Evolutionary conservation across 1,139 yeast species (phyloP).

Genomic region (Suhomyces atakaporum): DNA sequence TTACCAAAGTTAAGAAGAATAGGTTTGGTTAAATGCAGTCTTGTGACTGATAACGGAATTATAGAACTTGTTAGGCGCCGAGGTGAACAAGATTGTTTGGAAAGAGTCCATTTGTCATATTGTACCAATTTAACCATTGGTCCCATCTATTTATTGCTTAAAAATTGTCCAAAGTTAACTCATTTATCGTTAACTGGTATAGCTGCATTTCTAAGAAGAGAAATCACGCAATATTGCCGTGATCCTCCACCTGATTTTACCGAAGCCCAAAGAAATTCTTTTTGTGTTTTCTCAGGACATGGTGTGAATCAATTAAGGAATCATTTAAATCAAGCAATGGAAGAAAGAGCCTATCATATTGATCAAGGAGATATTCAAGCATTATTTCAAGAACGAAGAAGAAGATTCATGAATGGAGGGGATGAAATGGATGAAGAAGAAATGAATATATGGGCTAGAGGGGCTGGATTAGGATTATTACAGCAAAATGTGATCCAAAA

Average conservation of each 20-base stretch:
- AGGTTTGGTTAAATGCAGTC: conserved; percentile 88
- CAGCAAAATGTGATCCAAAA: conserved; percentile 19
- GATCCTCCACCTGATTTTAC: conserved; percentile 95
- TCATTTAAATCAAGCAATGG: conserved; percentile 53
- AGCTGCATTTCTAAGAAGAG: conserved; percentile 80
- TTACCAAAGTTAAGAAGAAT: conserved; percentile 84
- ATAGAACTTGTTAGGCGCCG: conserved; percentile 73
- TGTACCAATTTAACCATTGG: conserved; percentile 79
- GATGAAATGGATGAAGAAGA: conserved; percentile 25
- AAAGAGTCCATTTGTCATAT: conserved; percentile 90
- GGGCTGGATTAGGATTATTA: conserved; percentile 37
- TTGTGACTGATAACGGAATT: conserved; percentile 86
- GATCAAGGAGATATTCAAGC: conserved; percentile 44
- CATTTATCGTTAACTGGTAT: conserved; percentile 91
- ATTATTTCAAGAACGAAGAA: conserved; percentile 35
- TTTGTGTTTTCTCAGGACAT: conserved; percentile 91
- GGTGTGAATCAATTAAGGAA: conserved; percentile 78
- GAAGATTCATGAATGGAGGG: conserved; percentile 28
- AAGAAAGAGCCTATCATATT: conserved; percentile 42
- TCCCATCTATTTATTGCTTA: conserved; percentile 70
- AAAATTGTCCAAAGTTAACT: conserved; percentile 81
- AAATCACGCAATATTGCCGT: conserved; percentile 84
- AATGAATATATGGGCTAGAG: conserved; percentile 34
- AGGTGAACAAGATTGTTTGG: conserved; percentile 74
- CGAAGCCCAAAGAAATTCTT: conserved; percentile 79